Base-by-base conservation (phyloP, 495 filamentous ascomycete species). In the Tuber borchii region DNA sequence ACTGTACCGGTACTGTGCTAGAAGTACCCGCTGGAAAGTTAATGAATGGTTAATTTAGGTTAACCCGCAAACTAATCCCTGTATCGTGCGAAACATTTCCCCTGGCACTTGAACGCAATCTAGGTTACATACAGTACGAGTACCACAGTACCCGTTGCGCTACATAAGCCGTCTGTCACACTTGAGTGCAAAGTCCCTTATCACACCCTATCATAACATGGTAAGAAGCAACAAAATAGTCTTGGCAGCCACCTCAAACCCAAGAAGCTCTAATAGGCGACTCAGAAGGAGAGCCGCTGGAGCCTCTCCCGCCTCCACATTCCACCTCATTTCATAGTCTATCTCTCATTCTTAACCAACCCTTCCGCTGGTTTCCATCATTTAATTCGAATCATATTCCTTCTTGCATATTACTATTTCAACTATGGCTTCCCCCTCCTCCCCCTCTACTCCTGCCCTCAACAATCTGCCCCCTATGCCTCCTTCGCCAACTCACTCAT, bases 401-500 rank as follows among this genome's bases (percentile, higher is more conserved):
- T 65, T 65, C 56, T 26, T 34, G 4, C 56, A 65, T 65, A 65
- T 34, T 65, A 65, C 56, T 65, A 65, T 65, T 71, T 42, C 76
- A 48, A 70, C 70, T 69, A 82, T 80, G 79, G 65, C 80, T 34
- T 48, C 80, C 73, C 70, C 71, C 73, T 73, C 74, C 34, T 44
- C 75, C 70, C 71, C 72, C 22, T 70, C 79, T 46, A 71, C 70
- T 34, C 73, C 72, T 42, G 65, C 65, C 37, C 74, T 65, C 73
- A 69, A 76, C 65, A 74, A 75, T 44, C 74, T 81, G 37, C 80
- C 79, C 61, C 76, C 80, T 17, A 83, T 90, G 51, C 89, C 89
- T 20, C 84, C 83, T 6, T 89, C 88, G 40, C 89, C 89, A 74
- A 87, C 89, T 1, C 88, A 87, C 75, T 90, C 89, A 8, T 89